Evolutionary conservation across 306 rosid genomes (phyloP).

Genomic region (Sicyos baderoa): DNA sequence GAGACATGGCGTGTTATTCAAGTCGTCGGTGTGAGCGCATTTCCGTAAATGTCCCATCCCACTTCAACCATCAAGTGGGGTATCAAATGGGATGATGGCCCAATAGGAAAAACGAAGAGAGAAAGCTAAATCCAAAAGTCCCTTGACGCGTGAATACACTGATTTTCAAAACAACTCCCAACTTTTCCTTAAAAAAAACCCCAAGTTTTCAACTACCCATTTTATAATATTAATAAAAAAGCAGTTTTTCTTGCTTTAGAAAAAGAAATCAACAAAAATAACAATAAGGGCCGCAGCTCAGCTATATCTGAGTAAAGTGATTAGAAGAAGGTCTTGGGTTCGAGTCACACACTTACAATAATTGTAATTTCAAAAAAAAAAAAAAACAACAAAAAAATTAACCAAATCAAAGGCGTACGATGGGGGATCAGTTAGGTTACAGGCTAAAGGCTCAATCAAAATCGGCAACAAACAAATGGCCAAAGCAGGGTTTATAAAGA

Average conservation of each 20-base stretch:
- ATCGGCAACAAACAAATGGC: slow-evolving; percentile 3
- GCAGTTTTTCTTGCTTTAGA: not conserved
- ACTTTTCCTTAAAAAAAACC: not conserved
- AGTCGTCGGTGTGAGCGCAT: slow-evolving; percentile 17
- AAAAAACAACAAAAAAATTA: not conserved
- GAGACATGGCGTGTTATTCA: slow-evolving; percentile 2
- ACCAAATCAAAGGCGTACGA: slow-evolving; percentile 1
- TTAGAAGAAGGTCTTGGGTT: no score
- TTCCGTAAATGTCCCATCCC: slow-evolving; percentile 1
- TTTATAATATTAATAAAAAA: not conserved
- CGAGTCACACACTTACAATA: no score
- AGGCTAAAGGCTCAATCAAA: slow-evolving; percentile 10
- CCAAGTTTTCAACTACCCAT: not conserved
- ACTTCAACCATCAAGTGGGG: slow-evolving; percentile 14
- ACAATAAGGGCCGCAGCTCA: no score
- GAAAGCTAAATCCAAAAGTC: not conserved
- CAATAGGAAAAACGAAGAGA: not conserved
- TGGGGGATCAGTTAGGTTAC: not conserved
- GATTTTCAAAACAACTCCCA: slow-evolving; percentile 4
- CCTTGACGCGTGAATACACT: slow-evolving; percentile 8
- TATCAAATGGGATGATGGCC: not conserved
- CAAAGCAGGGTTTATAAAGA: no score
- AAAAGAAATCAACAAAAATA: not conserved
- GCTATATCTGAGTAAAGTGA: no score
- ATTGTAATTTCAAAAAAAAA: no score